These are phyloP conservation scores for Paramecium tetraurelia DNA, from an alignment of 73 alveolate genomes.

Conservation along the genomic window DNA sequence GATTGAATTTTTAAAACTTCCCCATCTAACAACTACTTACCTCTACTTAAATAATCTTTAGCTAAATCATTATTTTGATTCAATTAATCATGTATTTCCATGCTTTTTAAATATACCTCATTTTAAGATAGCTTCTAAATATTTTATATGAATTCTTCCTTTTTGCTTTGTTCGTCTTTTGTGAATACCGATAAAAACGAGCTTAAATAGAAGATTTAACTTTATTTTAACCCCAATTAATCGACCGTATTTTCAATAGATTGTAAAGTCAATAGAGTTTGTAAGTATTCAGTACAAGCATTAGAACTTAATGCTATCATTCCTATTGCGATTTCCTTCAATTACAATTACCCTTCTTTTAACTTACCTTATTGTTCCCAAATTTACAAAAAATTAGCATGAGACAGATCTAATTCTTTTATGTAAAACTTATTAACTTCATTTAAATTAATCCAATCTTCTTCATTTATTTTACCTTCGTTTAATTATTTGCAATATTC, in stretches of 20 bases:
- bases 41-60: neutral
- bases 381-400: neutral
- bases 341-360: neutral
- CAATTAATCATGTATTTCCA: neutral
- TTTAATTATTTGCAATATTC: neutral
- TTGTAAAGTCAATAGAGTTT: neutral
- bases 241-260: neutral
- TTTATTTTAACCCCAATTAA: neutral
- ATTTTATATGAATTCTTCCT: neutral
- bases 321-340: neutral
- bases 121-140: neutral
- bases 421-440: slow-evolving; percentile 10
- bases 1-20: neutral
- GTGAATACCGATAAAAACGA: neutral
- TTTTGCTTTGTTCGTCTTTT: neutral
- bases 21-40: neutral
- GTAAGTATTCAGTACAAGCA: neutral
- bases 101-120: neutral
- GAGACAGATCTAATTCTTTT: neutral
- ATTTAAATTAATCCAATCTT: neutral
- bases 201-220: neutral
- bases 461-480: neutral
- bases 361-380: neutral
- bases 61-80: neutral
- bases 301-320: slow-evolving; percentile 10